phyloP scores from a whole-genome alignment of 495 filamentous ascomycete genomes.

The Aspergillus incahuasiensis region DNA sequence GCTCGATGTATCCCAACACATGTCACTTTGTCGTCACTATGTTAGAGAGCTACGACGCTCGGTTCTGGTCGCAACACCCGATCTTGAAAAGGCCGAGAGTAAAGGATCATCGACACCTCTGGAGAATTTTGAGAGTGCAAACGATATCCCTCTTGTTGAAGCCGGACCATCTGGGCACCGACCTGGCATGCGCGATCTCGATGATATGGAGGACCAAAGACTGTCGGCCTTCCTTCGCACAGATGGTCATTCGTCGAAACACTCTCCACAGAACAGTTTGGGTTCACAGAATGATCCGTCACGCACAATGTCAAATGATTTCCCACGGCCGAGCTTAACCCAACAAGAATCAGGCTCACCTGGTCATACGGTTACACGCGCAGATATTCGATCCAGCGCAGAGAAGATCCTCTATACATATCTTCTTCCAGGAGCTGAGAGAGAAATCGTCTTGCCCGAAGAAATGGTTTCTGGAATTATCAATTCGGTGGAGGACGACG shows the following conservation, averaged over 20 bases:
- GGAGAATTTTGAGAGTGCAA: conserved; percentile 65
- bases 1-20: conserved; percentile 99
- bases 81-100: conserved; percentile 74
- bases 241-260: conserved; percentile 50
- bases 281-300: conserved; percentile 43
- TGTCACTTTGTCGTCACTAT: conserved; percentile 96
- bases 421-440: conserved; percentile 84
- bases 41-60: conserved; percentile 92
- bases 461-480: conserved; percentile 78
- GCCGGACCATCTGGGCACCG: conserved; percentile 40
- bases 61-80: conserved; percentile 87
- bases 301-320: conserved; percentile 42
- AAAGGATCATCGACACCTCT: conserved; percentile 78
- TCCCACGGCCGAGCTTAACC: conserved; percentile 62
- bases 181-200: conserved; percentile 35
- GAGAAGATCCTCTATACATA: conserved; percentile 98
- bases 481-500: conserved; percentile 76
- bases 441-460: conserved; percentile 89
- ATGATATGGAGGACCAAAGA: conserved; percentile 69
- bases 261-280: conserved; percentile 69
- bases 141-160: conserved; percentile 49
- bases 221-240: conserved; percentile 85
- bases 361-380: conserved; percentile 73
- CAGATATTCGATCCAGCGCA: conserved; percentile 86
- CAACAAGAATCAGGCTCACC: conserved; percentile 65